These are phyloP conservation scores for Sesbania bispinosa DNA, from an alignment of 306 rosid species.

Conservation along the genomic window DNA sequence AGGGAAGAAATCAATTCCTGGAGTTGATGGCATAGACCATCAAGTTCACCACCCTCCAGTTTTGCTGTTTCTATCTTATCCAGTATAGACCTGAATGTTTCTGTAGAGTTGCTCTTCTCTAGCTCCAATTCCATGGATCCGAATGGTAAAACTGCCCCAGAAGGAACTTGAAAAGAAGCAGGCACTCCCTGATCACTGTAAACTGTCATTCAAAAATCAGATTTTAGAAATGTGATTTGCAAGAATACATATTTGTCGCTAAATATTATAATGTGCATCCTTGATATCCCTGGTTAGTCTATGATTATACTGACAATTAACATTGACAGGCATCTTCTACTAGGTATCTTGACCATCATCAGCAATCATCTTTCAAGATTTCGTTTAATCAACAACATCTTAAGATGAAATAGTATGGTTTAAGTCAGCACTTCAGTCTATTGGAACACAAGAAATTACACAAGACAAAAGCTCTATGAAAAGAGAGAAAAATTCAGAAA, in stretches of 20 bases:
- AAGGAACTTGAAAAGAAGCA: conserved; percentile 73
- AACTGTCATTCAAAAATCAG: conserved; percentile 50
- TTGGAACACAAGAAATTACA: background rate
- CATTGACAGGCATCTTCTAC: background rate
- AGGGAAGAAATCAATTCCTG: conserved; percentile 76
- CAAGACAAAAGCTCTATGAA: no score
- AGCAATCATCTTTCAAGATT: background rate
- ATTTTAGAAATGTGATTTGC: conserved; percentile 19
- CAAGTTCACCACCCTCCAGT: conserved; percentile 70
- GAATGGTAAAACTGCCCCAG: conserved; percentile 89
- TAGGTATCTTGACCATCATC: background rate
- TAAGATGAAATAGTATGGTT: background rate
- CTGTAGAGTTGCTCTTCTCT: conserved; percentile 55
- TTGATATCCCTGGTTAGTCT: background rate
- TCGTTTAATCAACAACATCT: background rate
- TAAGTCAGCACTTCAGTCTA: background rate
- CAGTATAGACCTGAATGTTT: conserved; percentile 57
- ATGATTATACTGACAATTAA: background rate
- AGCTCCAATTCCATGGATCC: conserved; percentile 89
- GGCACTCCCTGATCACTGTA: conserved; percentile 78
- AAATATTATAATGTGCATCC: background rate
- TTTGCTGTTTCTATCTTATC: conserved; percentile 66
- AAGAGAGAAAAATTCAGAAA: no score
- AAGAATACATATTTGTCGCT: conserved; percentile 16
- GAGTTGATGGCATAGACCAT: conserved; percentile 58